Conservation (phyloP, 176 grass and related monocot species). For the Carex kokanica region DNA sequence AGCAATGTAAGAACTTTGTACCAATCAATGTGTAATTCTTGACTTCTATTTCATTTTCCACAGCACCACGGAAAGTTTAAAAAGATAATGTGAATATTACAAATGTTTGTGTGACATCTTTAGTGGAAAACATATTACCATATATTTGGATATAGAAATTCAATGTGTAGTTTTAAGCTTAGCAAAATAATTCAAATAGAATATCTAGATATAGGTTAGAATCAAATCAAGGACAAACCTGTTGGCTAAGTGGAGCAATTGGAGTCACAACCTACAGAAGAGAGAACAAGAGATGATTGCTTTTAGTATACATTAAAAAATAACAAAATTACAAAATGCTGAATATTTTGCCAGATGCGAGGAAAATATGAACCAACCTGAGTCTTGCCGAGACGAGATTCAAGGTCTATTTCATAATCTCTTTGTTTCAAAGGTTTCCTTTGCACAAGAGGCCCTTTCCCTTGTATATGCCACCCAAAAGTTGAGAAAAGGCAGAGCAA, state of each 20-base stretch:
- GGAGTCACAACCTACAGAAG: conserved; percentile 94
- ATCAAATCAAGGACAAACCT: conserved; percentile 53
- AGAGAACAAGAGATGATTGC: conserved; percentile 18
- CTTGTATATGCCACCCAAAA: conserved; percentile 27
- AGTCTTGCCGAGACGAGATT: conserved; percentile 96
- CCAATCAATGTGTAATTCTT: neutral
- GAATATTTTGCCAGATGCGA: neutral
- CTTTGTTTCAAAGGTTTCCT: conserved; percentile 93
- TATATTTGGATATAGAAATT: neutral
- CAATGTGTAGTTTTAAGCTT: conserved; percentile 1
- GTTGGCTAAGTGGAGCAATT: conserved; percentile 93
- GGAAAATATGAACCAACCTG: conserved; percentile 44
- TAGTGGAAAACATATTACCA: neutral
- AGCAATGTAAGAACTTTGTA: neutral
- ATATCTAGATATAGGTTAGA: neutral
- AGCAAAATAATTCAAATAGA: neutral
- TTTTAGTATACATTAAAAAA: conserved; percentile 10
- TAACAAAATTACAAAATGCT: neutral
- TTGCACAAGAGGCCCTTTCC: conserved; percentile 79
- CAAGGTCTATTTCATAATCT: conserved; percentile 98
- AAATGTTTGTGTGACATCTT: neutral
- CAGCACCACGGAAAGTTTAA: neutral
- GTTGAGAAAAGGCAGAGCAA: neutral
- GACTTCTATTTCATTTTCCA: neutral
- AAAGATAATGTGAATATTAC: neutral